Evolutionary conservation across 2,329 filamentous ascomycete species (phyloP), one percentile per base, ranked within the genome.

Genomic region (Ascochyta viciae-villosae): DNA sequence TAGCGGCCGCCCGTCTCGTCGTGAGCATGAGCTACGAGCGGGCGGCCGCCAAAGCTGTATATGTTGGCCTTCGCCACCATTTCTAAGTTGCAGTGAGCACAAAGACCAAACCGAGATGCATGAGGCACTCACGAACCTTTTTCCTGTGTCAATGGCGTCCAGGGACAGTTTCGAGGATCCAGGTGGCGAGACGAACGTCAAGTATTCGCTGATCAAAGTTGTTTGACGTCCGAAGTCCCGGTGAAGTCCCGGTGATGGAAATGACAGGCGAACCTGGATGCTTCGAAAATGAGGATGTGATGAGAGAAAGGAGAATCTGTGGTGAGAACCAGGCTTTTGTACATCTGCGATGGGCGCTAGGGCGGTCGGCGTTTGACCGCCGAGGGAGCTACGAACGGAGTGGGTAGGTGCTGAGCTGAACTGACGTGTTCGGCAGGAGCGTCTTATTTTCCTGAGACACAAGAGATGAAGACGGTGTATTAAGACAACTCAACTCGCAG

Each of bases 121-220:
- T 13, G 10, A 12, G 12, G 12, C 10, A 26, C 5, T 31, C 29
- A 13, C 29, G 6, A 13, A 13, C 29, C 12, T 12, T 13, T 12
- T 13, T 31, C 2, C 12, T 15, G 29, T 31, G 13, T 31, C 29
- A 12, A 15, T 10, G 4, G 29, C 12, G 12, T 12, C 5, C 12
- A 3, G 15, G 16, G 2, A 15, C 33, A 29, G n/a, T 19, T 42
- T 42, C 24, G 24, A 23, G 27, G 16, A 27, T 16, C 19, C 16
- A 8, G 16, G 26, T 9, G 27, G 41, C 41, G 10, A 9, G n/a
- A 13, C 29, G 3, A 19, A 6, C 40, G n/a, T 43, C 41, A 26
- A 43, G 41, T 16, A 43, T 33, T 43, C 41, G 41, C 27, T 43
- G 41, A 43, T 43, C 41, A 33, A 33, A 22, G 16, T 31, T 33